phyloP scores from a whole-genome alignment of 805 yeast genomes.

The Peterozyma toletana region DNA sequence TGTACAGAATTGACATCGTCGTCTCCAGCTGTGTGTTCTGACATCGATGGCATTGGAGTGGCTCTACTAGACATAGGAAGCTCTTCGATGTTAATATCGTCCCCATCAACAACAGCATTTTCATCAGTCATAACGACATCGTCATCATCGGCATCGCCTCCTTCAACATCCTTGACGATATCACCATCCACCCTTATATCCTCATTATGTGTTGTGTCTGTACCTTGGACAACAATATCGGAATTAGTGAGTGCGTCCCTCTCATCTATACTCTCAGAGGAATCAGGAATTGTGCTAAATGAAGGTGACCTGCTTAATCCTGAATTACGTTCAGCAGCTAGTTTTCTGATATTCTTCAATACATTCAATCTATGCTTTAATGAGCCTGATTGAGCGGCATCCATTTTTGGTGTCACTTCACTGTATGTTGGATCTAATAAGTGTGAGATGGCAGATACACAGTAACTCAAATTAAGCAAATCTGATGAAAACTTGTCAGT shows the following conservation, averaged over 20 bases:
- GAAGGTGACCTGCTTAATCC: background rate
- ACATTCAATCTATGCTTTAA: slow-evolving; percentile 27
- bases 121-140: slow-evolving; percentile 14
- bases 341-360: slow-evolving; percentile 24
- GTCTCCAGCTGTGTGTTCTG: slow-evolving; percentile 11
- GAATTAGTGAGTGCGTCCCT: background rate
- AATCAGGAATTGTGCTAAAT: slow-evolving; percentile 14
- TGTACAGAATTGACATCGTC: slow-evolving; percentile 40
- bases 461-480: slow-evolving; percentile 49
- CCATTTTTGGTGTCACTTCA: slow-evolving; percentile 15
- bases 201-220: slow-evolving; percentile 17
- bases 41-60: slow-evolving; percentile 14
- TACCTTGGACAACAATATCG: slow-evolving; percentile 13
- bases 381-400: slow-evolving; percentile 22
- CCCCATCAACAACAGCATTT: slow-evolving; percentile 7
- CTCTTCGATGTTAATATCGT: slow-evolving; percentile 10
- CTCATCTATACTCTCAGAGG: background rate
- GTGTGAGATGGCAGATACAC: slow-evolving; percentile 60
- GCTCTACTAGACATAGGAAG: slow-evolving; percentile 24
- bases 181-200: background rate
- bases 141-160: slow-evolving; percentile 9
- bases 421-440: slow-evolving; percentile 62
- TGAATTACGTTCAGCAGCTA: slow-evolving; percentile 8
- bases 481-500: slow-evolving; percentile 33
- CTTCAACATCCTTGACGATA: slow-evolving; percentile 11